phyloP scores from a whole-genome alignment of 140 eudicot species.

The Senecio squalidus region DNA sequence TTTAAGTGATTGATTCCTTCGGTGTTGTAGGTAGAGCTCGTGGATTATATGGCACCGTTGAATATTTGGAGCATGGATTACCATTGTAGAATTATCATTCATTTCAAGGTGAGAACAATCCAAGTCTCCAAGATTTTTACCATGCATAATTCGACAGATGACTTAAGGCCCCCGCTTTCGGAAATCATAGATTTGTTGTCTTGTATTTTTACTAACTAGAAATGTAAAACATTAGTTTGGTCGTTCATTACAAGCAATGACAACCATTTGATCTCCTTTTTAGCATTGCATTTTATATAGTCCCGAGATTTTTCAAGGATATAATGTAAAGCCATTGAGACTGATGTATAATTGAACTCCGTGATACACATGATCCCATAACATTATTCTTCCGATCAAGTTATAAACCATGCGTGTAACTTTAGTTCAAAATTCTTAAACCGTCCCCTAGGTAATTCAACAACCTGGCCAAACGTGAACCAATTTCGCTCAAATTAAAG shows the following conservation, averaged over 20 bases:
- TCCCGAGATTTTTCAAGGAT: not conserved
- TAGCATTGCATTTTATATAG: conserved; percentile 11
- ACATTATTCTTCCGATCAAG: too few species aligned
- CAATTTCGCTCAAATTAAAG: too few species aligned
- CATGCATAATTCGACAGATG: conserved; percentile 10
- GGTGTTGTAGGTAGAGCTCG: conserved; percentile 15
- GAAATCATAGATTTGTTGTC: conserved; percentile 1
- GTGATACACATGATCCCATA: too few species aligned
- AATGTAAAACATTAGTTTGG: conserved; percentile 10
- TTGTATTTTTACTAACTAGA: conserved; percentile 21
- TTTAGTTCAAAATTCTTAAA: too few species aligned
- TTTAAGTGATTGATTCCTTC: not conserved
- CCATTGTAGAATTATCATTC: conserved; percentile 13
- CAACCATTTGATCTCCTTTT: conserved; percentile 18
- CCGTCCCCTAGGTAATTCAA: too few species aligned
- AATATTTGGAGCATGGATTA: conserved; percentile 1
- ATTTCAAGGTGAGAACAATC: conserved; percentile 10
- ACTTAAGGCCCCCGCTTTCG: conserved; percentile 3
- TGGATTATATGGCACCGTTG: conserved; percentile 9
- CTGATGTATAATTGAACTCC: not conserved
- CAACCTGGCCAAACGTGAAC: too few species aligned
- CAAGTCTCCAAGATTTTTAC: conserved; percentile 18
- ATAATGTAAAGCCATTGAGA: not conserved
- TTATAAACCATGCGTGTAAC: too few species aligned
- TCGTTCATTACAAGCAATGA: conserved; percentile 3